These are phyloP conservation scores for Sophora flavescens DNA, from an alignment of 306 rosid genomes.

Conservation along the genomic window DNA sequence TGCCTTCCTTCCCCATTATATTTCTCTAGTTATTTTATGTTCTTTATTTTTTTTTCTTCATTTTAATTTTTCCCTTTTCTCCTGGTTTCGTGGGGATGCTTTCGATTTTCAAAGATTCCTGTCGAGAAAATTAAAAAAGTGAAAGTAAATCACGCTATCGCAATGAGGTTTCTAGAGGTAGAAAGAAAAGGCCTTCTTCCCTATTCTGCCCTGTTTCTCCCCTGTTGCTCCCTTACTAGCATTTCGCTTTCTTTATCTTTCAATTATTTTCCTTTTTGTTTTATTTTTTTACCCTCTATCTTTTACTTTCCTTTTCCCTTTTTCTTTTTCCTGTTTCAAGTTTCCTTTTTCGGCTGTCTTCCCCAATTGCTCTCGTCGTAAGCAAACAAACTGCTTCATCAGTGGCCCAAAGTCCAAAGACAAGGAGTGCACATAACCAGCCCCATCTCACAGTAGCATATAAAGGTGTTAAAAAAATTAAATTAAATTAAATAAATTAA, in stretches of 20 bases:
- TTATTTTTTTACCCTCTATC: constrained; percentile 21
- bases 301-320: constrained; percentile 58
- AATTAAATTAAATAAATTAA: not conserved
- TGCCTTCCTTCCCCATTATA: too few relatives aligned
- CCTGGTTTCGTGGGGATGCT: constrained; percentile 47
- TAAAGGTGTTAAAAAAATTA: too few relatives aligned
- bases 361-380: not conserved
- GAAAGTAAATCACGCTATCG: constrained; percentile 69
- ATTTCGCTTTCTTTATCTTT: constrained; percentile 46
- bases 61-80: constrained; percentile 6
- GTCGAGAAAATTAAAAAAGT: constrained; percentile 61
- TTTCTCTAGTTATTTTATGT: not conserved
- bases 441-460: constrained; percentile 22
- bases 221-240: constrained; percentile 32
- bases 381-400: constrained; percentile 44
- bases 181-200: not conserved
- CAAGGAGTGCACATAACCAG: constrained; percentile 5
- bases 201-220: not conserved
- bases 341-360: constrained; percentile 64
- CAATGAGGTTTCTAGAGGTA: constrained; percentile 44
- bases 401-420: constrained; percentile 30
- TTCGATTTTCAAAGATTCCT: constrained; percentile 76
- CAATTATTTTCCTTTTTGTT: constrained; percentile 27
- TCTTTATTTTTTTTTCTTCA: not conserved
- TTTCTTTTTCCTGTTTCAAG: constrained; percentile 70